These are phyloP conservation scores for Glonium stellatum DNA, from an alignment of 495 filamentous ascomycete genomes.

Conservation along the genomic window DNA sequence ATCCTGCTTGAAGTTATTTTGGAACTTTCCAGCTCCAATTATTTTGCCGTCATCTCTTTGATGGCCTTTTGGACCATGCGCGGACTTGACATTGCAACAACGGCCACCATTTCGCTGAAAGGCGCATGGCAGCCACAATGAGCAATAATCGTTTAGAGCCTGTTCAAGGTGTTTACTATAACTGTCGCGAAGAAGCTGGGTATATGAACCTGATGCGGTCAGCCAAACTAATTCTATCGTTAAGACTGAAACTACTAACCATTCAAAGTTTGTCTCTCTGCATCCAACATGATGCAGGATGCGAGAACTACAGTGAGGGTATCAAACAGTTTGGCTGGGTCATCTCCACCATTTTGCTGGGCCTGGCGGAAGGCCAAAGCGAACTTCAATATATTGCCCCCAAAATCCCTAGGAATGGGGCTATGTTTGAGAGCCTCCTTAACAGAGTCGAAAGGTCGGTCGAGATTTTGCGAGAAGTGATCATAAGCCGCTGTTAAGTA, in stretches of 20 bases:
- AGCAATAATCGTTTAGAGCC: no score
- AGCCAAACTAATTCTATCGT: background rate
- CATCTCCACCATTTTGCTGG: background rate
- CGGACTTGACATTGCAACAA: conserved; percentile 15
- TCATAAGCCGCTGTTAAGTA: conserved; percentile 22
- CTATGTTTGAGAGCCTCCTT: conserved; percentile 10
- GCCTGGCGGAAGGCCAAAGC: conserved; percentile 7
- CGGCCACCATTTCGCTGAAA: conserved; percentile 9
- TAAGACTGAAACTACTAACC: background rate
- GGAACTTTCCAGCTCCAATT: conserved; percentile 14
- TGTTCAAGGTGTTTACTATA: conserved; percentile 14
- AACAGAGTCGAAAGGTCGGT: conserved; percentile 19
- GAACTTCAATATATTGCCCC: conserved; percentile 12
- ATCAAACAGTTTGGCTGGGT: conserved; percentile 12
- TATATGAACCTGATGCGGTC: conserved; percentile 11
- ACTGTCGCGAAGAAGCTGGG: conserved; percentile 18
- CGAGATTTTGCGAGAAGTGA: conserved; percentile 17
- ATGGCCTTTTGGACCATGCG: conserved; percentile 19
- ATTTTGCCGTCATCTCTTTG: conserved; percentile 15
- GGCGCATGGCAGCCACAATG: conserved; percentile 22
- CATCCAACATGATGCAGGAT: conserved; percentile 21
- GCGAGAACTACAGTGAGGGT: conserved; percentile 11
- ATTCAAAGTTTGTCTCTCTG: conserved; percentile 12
- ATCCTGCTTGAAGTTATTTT: no score
- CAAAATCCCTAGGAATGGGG: conserved; percentile 14